These are phyloP conservation scores for Iris macrosiphon DNA, from an alignment of 106 monocot species.

Conservation along the genomic window DNA sequence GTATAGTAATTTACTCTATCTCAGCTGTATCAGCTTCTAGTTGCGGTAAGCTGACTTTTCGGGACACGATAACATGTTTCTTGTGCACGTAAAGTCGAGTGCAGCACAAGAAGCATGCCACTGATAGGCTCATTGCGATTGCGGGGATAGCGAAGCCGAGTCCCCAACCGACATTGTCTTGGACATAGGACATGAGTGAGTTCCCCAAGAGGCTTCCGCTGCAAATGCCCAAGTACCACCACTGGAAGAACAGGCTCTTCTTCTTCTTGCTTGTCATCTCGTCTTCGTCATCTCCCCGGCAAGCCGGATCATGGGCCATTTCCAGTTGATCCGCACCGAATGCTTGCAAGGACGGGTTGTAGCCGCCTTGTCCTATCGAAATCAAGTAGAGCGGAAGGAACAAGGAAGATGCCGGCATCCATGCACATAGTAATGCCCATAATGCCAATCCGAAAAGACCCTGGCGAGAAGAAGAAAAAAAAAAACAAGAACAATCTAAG, in stretches of 20 bases:
- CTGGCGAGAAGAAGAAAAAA: constrained; percentile 36
- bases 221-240: constrained; percentile 98
- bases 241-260: constrained; percentile 84
- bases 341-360: constrained; percentile 96
- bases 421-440: constrained; percentile 59
- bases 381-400: constrained; percentile 90
- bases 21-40: too few species aligned
- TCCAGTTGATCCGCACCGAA: constrained; percentile 89
- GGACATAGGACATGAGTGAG: constrained; percentile 78
- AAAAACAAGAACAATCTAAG: neutral
- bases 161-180: constrained; percentile 76
- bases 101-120: constrained; percentile 42
- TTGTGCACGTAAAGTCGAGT: constrained; percentile 45
- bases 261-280: constrained; percentile 20
- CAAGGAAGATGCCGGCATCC: constrained; percentile 61
- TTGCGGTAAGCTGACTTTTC: too few species aligned
- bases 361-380: constrained; percentile 77
- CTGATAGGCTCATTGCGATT: constrained; percentile 54
- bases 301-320: constrained; percentile 20
- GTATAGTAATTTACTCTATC: too few species aligned
- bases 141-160: constrained; percentile 80
- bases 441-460: constrained; percentile 67
- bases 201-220: constrained; percentile 82
- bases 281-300: constrained; percentile 29
- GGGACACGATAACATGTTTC: too few species aligned